Evolutionary conservation across 1,284 basidiomycete species (phyloP).

Genomic region (Heterobasidion occidentale): DNA sequence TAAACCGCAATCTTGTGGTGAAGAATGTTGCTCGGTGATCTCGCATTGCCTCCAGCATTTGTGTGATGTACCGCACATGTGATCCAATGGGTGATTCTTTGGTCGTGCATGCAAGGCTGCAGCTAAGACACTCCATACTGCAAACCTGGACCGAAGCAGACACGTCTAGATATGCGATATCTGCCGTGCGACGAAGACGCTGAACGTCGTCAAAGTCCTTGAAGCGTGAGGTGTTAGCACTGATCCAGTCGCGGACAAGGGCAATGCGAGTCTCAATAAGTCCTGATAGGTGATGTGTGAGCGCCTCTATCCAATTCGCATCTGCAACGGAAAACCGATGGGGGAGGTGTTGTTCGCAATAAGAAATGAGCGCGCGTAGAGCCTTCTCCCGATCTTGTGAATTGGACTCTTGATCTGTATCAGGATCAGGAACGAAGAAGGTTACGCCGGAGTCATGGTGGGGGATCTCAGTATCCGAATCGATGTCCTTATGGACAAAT

Average conservation of each 20-base stretch:
- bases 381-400: slow-evolving; percentile 25
- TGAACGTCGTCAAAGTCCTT: slow-evolving; percentile 36
- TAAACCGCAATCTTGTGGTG: background rate
- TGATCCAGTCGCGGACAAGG: slow-evolving; percentile 43
- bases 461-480: slow-evolving; percentile 32
- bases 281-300: slow-evolving; percentile 28
- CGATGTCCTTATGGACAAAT: slow-evolving; percentile 33
- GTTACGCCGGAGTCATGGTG: slow-evolving; percentile 8
- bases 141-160: slow-evolving; percentile 40
- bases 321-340: slow-evolving; percentile 18
- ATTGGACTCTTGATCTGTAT: slow-evolving; percentile 20
- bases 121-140: slow-evolving; percentile 33
- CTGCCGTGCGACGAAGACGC: slow-evolving; percentile 35
- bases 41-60: slow-evolving; percentile 34
- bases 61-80: slow-evolving; percentile 43
- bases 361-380: slow-evolving; percentile 7
- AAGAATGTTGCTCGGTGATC: slow-evolving; percentile 29
- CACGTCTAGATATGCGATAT: slow-evolving; percentile 33
- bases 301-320: slow-evolving; percentile 28
- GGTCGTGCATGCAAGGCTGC: slow-evolving; percentile 41
- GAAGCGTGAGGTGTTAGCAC: slow-evolving; percentile 40
- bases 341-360: slow-evolving; percentile 18
- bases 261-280: slow-evolving; percentile 32
- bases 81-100: slow-evolving; percentile 35
- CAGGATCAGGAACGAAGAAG: slow-evolving; percentile 21